Base-by-base conservation (phyloP, 805 yeast genomes). In the Metschnikowia lochheadii region DNA sequence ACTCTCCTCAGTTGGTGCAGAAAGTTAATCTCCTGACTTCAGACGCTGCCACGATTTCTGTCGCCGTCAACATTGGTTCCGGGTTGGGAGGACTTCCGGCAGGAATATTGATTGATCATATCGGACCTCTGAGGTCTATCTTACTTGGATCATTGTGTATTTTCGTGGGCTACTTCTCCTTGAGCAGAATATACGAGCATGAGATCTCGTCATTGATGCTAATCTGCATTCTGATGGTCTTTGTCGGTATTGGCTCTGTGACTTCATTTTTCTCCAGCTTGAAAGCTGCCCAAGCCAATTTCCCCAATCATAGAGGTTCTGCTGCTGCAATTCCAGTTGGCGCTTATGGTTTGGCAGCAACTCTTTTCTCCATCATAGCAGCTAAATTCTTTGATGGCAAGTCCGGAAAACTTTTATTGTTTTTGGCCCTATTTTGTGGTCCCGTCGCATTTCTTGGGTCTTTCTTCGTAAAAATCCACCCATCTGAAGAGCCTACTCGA, bases 301-400 rank as follows among this genome's bases (percentile, higher is more conserved):
- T 86, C 56, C 92, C 92, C 0, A 68, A 78, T 29, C 82, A 83
- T 59, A 74, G 85, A 60, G 94, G 89, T 20, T 72, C 82, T 6
- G 89, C 89, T 2, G 84, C 83, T 17, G 83, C 88, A 0, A 69
- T 80, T 40, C 88, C 89, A 1, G 85, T 84, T 3, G 78, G 87
- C 13, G 73, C 83, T 0, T 87, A 81, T 64, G 95, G 92, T 0
- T 66, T 87, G 39, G 80, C 89, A 5, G 90, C 92, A 3, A 73
- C 87, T 38, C 56, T 84, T 17, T 84, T 83, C 60, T 81, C 89
- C 2, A 63, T 77, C 2, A 58, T 84, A 3, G 78, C 87, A 13
- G 81, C 86, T 0, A 58, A 66, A 5, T 72, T 77, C 46, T 86
- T 79, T 56, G 63, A 67, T 6, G 80, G 75, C 32, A 66, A 84